Evolutionary conservation across 2,329 filamentous ascomycete genomes (phyloP), one percentile per base, ranked within the genome.

Genomic region (Huntiella moniliformis): DNA sequence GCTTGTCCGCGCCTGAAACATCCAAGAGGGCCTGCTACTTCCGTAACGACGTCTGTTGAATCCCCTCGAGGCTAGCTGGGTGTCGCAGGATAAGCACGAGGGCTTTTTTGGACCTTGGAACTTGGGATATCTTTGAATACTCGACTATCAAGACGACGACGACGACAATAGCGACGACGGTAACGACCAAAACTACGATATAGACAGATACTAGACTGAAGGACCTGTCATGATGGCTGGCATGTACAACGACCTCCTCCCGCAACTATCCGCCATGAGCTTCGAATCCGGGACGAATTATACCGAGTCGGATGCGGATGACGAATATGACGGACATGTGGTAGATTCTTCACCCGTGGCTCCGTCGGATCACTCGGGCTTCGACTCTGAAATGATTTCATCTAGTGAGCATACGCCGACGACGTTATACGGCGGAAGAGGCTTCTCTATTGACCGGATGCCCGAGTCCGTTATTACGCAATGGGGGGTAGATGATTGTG

Each of bases 401-500:
- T 70, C 71, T 4, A 67, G 69, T 53, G 79, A 86, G 56, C 82
- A 86, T 59, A 87, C 82, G 5, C 82, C 82, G 15, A 88, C 82
- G 42, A 85, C 79, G 43, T 28, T 28, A 3, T 83, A 82, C 55
- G 77, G 74, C 52, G 77, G 80, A 55, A 74, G 71, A 50, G 68
- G 63, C 58, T 74, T 71, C 56, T 71, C 70, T 57, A 28, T 28
- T 28, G 77, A 81, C 60, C 67, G 72, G 45, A 67, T 82, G 53
- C 81, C 81, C 53, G 78, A 81, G 56, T 82, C 79, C 41, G 74
- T 81, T 57, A 82, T 88, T 54, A 77, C 77, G 31, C 78, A 85
- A 55, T 91, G 82, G 82, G 79, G 78, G 2, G 79, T 77, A 12
- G 84, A 92, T 50, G 85, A 96, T 63, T 87, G 83, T 62, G 85